Conservation (phyloP, 345 rosid genomes). For the Limnanthes douglasii region DNA sequence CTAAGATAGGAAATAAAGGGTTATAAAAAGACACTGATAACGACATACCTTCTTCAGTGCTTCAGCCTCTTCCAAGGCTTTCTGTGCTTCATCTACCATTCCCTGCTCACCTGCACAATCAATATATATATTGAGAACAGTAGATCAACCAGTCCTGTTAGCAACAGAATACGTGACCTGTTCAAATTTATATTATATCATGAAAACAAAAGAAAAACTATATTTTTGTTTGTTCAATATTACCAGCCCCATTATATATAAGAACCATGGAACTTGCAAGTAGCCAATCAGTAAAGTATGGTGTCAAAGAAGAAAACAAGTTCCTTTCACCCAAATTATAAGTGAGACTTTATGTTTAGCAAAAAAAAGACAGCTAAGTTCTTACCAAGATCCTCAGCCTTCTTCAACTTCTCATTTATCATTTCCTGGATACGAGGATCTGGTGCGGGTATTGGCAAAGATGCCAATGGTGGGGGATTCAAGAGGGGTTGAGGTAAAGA, state of each 20-base stretch:
- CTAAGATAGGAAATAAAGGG: neutral
- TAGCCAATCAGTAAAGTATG: no score
- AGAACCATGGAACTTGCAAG: no score
- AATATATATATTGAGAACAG: neutral
- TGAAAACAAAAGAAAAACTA: no score
- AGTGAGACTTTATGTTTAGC: no score
- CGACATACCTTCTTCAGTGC: slow-evolving; percentile 84
- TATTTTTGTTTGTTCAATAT: no score
- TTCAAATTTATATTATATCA: no score
- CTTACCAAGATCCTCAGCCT: slow-evolving; percentile 98
- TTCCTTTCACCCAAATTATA: no score
- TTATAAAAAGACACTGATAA: slow-evolving; percentile 3
- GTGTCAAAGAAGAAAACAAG: no score
- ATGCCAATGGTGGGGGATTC: slow-evolving; percentile 54
- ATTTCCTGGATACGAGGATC: slow-evolving; percentile 95
- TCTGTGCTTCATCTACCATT: slow-evolving; percentile 99
- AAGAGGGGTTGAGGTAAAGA: slow-evolving; percentile 83
- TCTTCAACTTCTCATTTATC: slow-evolving; percentile 96
- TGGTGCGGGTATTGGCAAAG: slow-evolving; percentile 49
- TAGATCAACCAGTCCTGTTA: neutral
- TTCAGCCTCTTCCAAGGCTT: slow-evolving; percentile 97
- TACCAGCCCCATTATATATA: no score
- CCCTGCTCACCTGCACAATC: slow-evolving; percentile 76
- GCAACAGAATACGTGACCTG: no score
- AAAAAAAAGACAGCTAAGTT: no score